phyloP scores from a whole-genome alignment of 2,329 filamentous ascomycete species.

The Berkeleyomyces basicola region DNA sequence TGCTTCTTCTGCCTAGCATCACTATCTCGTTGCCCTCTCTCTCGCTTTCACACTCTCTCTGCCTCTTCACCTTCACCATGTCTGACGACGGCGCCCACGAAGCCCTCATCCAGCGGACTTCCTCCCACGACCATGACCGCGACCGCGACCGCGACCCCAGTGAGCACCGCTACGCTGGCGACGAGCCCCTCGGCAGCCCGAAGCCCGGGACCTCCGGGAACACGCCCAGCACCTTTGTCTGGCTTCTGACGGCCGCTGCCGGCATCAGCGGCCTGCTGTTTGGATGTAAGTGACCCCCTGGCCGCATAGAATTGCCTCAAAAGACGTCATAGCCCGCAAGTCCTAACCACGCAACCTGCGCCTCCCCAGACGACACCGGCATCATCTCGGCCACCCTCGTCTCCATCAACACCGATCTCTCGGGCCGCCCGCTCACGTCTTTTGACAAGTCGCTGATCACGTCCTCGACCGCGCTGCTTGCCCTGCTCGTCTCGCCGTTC shows the following conservation, averaged over 20 bases:
- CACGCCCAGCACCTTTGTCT: slow-evolving; percentile 29
- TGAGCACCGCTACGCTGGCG: slow-evolving; percentile 15
- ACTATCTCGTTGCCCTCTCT: not conserved
- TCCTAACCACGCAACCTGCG: not conserved
- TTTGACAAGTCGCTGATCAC: slow-evolving; percentile 56
- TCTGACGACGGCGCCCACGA: slow-evolving; percentile 7
- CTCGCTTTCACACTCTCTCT: not conserved
- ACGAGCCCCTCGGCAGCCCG: slow-evolving; percentile 14
- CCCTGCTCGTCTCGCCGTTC: slow-evolving; percentile 45
- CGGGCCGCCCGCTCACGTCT: slow-evolving; percentile 37
- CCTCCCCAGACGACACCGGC: slow-evolving; percentile 41
- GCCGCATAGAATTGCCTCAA: not conserved
- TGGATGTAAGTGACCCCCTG: slow-evolving; percentile 35
- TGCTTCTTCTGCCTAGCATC: not conserved
- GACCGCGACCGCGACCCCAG: slow-evolving; percentile 20
- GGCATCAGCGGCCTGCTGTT: slow-evolving; percentile 52
- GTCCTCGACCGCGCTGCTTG: slow-evolving; percentile 50
- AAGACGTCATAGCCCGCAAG: not conserved
- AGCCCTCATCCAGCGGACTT: not conserved
- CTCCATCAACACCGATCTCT: slow-evolving; percentile 43
- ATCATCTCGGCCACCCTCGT: slow-evolving; percentile 54
- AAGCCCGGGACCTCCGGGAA: slow-evolving; percentile 22
- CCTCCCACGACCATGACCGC: slow-evolving; percentile 13
- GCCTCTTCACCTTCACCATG: not conserved
- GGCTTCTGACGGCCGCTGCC: slow-evolving; percentile 45